Conservation (phyloP, 176 grass and related monocot genomes). For the Rhynchospora breviuscula region DNA sequence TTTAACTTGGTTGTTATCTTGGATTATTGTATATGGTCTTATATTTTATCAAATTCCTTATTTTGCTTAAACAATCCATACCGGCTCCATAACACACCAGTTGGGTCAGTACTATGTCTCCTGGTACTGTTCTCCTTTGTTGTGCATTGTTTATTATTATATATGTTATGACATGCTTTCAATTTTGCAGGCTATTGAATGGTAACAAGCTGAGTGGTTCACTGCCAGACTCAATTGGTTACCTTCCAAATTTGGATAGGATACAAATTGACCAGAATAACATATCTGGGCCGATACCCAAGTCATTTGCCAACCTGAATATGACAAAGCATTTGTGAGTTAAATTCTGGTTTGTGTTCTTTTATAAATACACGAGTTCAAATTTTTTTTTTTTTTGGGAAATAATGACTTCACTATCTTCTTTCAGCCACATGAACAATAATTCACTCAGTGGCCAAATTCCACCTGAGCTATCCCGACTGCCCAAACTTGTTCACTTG, state of each 20-base stretch:
- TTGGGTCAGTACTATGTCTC: background rate
- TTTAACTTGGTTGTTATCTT: background rate
- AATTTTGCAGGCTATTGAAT: slow-evolving; percentile 69
- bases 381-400: background rate
- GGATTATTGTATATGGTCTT: background rate
- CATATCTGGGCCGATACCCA: slow-evolving; percentile 69
- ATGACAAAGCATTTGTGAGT: slow-evolving; percentile 82
- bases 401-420: slow-evolving; percentile 28
- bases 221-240: slow-evolving; percentile 81
- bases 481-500: slow-evolving; percentile 76
- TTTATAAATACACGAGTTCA: slow-evolving; percentile 1
- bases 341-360: slow-evolving; percentile 14
- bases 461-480: slow-evolving; percentile 58
- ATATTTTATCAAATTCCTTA: background rate
- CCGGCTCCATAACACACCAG: background rate
- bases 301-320: slow-evolving; percentile 80
- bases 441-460: slow-evolving; percentile 91
- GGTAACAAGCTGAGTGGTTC: slow-evolving; percentile 70
- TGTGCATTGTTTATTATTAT: background rate
- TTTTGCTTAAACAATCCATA: background rate
- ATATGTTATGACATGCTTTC: background rate
- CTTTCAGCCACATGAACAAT: slow-evolving; percentile 93
- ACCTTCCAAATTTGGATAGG: slow-evolving; percentile 64
- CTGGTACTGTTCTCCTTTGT: background rate
- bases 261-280: slow-evolving; percentile 85